Percentiles rank a stretch among this genome's conserved stretches.
phyloP scores from a whole-genome alignment of 2,329 filamentous ascomycete genomes.

The Verticillium nubilum region DNA sequence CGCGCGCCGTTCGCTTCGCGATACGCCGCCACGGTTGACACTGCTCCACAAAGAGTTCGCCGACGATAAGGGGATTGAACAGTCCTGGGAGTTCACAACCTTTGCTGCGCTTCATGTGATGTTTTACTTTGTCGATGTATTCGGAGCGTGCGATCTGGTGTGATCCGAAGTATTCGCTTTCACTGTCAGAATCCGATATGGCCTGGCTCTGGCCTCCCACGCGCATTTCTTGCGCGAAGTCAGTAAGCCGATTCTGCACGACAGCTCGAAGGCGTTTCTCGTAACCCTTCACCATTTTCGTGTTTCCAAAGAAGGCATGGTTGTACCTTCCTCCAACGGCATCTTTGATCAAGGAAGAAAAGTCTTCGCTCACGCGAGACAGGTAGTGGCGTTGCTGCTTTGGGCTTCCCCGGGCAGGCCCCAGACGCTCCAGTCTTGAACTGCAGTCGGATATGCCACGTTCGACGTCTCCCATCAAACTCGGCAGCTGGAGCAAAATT shows the following conservation, averaged over 20 bases:
- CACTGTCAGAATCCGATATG: conserved; percentile 16
- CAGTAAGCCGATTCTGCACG: conserved; percentile 41
- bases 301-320: conserved; percentile 42
- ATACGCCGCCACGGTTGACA: conserved; percentile 46
- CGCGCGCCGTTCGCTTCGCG: conserved; percentile 39
- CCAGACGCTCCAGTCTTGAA: conserved; percentile 37
- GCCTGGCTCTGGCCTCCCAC: conserved; percentile 31
- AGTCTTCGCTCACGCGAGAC: conserved; percentile 36
- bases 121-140: conserved; percentile 15
- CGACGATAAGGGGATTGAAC: conserved; percentile 54
- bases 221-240: conserved; percentile 40
- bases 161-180: neutral
- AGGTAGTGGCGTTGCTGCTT: conserved; percentile 44
- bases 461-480: conserved; percentile 6
- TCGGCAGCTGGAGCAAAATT: conserved; percentile 36
- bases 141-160: conserved; percentile 20
- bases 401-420: conserved; percentile 37
- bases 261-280: conserved; percentile 45
- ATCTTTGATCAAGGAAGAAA: conserved; percentile 36
- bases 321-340: conserved; percentile 47
- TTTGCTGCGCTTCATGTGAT: neutral
- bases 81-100: conserved; percentile 51
- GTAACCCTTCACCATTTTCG: conserved; percentile 23
- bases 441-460: conserved; percentile 26
- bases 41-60: conserved; percentile 55